Base-by-base conservation (phyloP, 1,284 basidiomycete genomes). In the Ceratorhiza oryzae-sativae region DNA sequence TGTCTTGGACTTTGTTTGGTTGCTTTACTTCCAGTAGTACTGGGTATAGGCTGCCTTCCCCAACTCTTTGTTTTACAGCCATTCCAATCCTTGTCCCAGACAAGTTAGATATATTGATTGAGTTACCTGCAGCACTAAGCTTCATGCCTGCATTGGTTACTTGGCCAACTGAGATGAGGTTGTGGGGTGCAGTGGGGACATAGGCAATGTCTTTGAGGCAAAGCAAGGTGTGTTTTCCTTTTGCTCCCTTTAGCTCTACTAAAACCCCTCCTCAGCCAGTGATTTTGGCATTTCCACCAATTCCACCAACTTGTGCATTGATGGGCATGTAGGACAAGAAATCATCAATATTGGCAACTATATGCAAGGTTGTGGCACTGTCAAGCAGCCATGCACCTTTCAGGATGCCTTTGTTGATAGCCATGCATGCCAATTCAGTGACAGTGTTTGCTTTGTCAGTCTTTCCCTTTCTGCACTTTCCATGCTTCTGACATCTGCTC, bases 351-450 rank as follows among this genome's bases (percentile, higher is more conserved):
- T 60, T 41, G 2, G 15, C 4, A 0, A 32, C 41, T 30, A 25
- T n/a, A 30, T 60, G 59, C 41, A 41, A 25, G 1, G 59, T 27
- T 18, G 59, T 18, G 0, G 13, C 59, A 8, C 25, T 30, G 59
- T 60, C 59, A 10, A 60, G 39, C 10, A 60, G 25, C 59, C 59
- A 60, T 23, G 59, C 41, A 27, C 59, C 59, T 8, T 1, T 5
- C 4, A 41, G 59, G 13, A 39, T 18, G n/a, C 12, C 23, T 30
- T 1, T 18, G 41, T 4, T 32, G 30, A 25, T 15, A 23, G 59
- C 59, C 59, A 60, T 45, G 41, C 59, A 60, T n/a, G 59, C 23
- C 59, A 60, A 45, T 2, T 45, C 23, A 20, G 30, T 15, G 41
- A 23, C 39, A 18, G 41, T 41, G 18, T 27, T 60, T 5, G 59